Conservation (phyloP, 1,284 basidiomycete genomes). For the Leucoagaricus sp. region DNA sequence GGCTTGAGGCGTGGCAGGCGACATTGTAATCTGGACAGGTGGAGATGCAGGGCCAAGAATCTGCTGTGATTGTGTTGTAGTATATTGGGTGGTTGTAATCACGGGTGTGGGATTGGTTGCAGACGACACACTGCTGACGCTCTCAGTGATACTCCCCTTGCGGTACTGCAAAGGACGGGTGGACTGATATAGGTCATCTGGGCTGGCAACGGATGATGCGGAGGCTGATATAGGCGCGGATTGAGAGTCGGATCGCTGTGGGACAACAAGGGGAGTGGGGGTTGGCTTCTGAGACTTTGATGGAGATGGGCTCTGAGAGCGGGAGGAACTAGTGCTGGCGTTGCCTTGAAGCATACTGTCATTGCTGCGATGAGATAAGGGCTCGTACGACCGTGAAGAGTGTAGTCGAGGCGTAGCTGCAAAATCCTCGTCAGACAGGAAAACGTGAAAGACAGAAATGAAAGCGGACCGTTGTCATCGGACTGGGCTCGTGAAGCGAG, state of each 20-base stretch:
- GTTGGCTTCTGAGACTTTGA: constrained; percentile 31
- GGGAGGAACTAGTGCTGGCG: constrained; percentile 21
- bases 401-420: constrained; percentile 31
- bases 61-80: background rate
- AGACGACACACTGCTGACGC: constrained; percentile 30
- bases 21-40: constrained; percentile 12
- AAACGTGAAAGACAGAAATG: background rate
- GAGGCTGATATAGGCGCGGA: constrained; percentile 30
- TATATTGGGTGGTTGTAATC: constrained; percentile 20
- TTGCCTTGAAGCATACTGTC: constrained; percentile 27
- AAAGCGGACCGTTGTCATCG: constrained; percentile 55
- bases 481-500: constrained; percentile 36
- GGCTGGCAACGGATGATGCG: constrained; percentile 27
- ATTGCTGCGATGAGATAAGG: constrained; percentile 26
- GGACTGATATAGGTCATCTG: constrained; percentile 22
- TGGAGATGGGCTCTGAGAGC: constrained; percentile 26
- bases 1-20: constrained; percentile 6
- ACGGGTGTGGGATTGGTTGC: constrained; percentile 23
- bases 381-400: constrained; percentile 43
- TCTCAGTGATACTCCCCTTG: constrained; percentile 37
- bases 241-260: constrained; percentile 42
- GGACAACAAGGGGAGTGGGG: constrained; percentile 43
- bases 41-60: background rate
- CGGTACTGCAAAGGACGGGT: constrained; percentile 25
- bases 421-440: background rate